A percentile compares a stretch with the other conserved stretches of the same genome.
Conservation (phyloP, 805 yeast species). For the Pichia insulana region DNA sequence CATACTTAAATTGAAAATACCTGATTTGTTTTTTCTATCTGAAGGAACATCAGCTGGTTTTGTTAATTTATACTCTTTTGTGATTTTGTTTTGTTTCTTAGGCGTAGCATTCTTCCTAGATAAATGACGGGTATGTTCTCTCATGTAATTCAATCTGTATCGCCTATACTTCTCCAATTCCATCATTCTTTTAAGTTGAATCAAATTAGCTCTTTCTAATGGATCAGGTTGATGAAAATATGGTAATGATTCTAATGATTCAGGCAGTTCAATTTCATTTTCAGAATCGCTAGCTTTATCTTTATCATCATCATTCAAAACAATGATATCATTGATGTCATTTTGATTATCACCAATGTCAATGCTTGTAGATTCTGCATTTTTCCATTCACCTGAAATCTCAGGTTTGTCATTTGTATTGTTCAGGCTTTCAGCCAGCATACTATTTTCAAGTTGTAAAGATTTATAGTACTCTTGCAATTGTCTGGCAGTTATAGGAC, state of each 20-base stretch:
- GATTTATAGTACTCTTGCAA: conserved; percentile 22
- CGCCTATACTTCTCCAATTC: conserved; percentile 38
- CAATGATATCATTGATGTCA: conserved; percentile 2
- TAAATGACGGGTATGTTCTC: conserved; percentile 25
- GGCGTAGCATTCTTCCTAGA: conserved; percentile 5
- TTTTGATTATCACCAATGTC: not conserved
- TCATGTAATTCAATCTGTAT: conserved; percentile 37
- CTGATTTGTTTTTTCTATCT: conserved; percentile 19
- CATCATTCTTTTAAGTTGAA: conserved; percentile 29
- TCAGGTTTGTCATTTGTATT: conserved; percentile 1
- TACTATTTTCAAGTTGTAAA: conserved; percentile 18
- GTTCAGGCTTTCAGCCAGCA: conserved; percentile 14
- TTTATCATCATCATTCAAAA: conserved; percentile 4
- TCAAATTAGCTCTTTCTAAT: conserved; percentile 25
- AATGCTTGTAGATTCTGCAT: conserved; percentile 13
- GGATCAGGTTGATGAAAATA: conserved; percentile 19
- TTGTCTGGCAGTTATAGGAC: conserved; percentile 22
- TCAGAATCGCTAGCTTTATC: not conserved
- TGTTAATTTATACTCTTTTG: not conserved
- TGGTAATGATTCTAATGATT: conserved; percentile 1
- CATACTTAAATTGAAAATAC: conserved; percentile 18
- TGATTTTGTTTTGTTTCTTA: conserved; percentile 7
- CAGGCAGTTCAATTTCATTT: conserved; percentile 6
- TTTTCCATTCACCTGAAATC: conserved; percentile 15
- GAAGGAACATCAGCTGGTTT: conserved; percentile 12